These are phyloP conservation scores for Curvularia lunata DNA, from an alignment of 2,329 filamentous ascomycete species.

Conservation along the genomic window DNA sequence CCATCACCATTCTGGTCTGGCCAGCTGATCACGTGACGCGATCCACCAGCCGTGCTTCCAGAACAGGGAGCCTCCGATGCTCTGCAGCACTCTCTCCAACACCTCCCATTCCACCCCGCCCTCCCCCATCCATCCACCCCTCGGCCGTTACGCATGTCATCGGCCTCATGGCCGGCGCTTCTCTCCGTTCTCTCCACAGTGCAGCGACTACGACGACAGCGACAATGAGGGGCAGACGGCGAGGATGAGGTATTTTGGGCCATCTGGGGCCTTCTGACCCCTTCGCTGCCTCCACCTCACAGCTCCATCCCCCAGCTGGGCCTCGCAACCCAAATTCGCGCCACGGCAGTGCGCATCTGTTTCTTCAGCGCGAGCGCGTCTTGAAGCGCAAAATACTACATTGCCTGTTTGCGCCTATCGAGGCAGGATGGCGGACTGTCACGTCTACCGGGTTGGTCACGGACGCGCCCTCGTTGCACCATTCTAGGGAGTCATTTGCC, in stretches of 20 bases:
- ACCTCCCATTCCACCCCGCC: conserved; percentile 7
- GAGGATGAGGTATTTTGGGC: not conserved
- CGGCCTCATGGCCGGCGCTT: not conserved
- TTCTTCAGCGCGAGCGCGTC: not conserved
- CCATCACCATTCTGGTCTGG: not conserved
- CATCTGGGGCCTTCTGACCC: not conserved
- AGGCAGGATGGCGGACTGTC: not conserved
- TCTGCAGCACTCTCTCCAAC: conserved; percentile 3
- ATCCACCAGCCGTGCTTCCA: conserved; percentile 1
- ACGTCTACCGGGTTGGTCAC: not conserved
- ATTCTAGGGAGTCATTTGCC: not conserved
- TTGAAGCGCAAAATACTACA: not conserved
- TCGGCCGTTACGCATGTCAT: not conserved
- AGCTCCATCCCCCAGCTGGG: not conserved
- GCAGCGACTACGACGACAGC: conserved; percentile 10
- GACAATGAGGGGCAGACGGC: conserved; percentile 8
- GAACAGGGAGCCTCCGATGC: not conserved
- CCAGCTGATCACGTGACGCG: conserved; percentile 16
- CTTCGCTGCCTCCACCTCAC: conserved; percentile 6
- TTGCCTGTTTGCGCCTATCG: not conserved
- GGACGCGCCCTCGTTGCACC: not conserved
- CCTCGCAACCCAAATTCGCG: not conserved
- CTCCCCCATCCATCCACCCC: conserved; percentile 8
- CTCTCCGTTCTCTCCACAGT: not conserved
- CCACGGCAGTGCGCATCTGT: conserved; percentile 4